These are phyloP conservation scores for Trichoderma sp. DNA, from an alignment of 2,329 filamentous ascomycete genomes.

Conservation along the genomic window DNA sequence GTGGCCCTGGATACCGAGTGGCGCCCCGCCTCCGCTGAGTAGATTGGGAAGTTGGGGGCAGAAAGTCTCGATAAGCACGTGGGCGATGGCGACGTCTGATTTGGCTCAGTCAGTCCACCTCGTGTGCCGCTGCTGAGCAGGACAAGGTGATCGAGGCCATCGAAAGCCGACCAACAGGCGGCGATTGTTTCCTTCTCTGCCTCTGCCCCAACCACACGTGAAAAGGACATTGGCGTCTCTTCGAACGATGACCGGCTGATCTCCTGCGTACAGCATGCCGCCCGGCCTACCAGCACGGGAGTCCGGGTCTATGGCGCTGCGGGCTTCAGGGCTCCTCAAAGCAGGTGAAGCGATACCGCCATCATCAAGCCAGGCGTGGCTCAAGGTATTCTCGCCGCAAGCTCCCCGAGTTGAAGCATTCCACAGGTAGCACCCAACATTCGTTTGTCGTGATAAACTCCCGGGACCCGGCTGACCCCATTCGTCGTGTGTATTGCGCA, in stretches of 20 bases:
- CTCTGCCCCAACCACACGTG: background rate
- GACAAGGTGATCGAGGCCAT: background rate
- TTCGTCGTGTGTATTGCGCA: background rate
- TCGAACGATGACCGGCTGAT: background rate
- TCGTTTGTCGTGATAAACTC: background rate
- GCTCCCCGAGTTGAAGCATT: conserved; percentile 11
- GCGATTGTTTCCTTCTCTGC: background rate
- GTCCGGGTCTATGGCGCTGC: background rate
- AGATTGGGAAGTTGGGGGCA: conserved; percentile 12
- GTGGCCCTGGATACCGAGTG: conserved; percentile 14
- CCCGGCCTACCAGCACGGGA: background rate
- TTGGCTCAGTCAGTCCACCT: conserved; percentile 19
- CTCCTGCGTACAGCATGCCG: too few species aligned
- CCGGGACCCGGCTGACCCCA: conserved; percentile 2
- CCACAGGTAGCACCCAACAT: conserved; percentile 3
- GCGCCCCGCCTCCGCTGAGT: conserved; percentile 17
- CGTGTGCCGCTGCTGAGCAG: background rate
- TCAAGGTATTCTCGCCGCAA: background rate
- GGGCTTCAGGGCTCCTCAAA: background rate
- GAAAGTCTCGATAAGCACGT: conserved; percentile 21
- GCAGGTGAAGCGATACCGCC: background rate
- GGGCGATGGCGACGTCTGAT: conserved; percentile 16
- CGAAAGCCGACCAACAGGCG: background rate
- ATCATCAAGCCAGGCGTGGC: background rate
- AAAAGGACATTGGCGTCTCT: background rate